Evolutionary conservation across 2,329 filamentous ascomycete genomes (phyloP), one percentile per base, ranked within the genome.

Genomic region (Daldinia sp.): DNA sequence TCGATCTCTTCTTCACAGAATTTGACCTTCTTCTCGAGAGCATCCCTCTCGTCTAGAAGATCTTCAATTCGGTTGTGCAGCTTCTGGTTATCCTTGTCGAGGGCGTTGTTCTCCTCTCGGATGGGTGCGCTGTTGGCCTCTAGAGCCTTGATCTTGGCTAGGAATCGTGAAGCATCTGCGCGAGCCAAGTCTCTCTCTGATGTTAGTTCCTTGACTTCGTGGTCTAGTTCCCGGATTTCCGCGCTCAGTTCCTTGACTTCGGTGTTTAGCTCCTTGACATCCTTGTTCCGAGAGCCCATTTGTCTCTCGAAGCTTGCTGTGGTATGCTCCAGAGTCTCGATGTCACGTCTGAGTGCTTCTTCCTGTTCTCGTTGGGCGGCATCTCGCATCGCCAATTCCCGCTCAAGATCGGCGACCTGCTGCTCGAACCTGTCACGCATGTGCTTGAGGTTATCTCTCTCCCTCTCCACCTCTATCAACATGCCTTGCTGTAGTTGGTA

Each of bases 401-500:
- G 73, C 66, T 74, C 70, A 6, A 79, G 67, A 44, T 63, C 59
- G 46, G 55, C 61, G 33, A 76, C 58, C 63, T 74, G 73, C 67
- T 67, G 70, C 67, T 76, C 73, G 20, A 73, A 67, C 44, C 74
- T 70, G 62, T 74, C 74, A 46, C 74, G 74, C 26, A 74, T 72
- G 20, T 72, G 67, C 60, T 69, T 74, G 60, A 79, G 72, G 55
- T 69, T 74, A 55, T 81, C 77, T 44, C 78, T 76, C 62, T 81
- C 79, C 68, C 74, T 76, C 73, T 81, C 80, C 15, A 74, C 72
- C 30, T 77, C 74, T 15, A 73, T 60, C 13, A 79, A 71, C 63
- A 76, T 68, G 18, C 60, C 68, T 56, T 74, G 73, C 53, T 79
- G 77, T 41, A 77, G 73, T 42, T 79, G 73, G 30, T 78, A 80